Evolutionary conservation across 2,329 filamentous ascomycete species (phyloP).

Genomic region (Aureobasidium namibiae): DNA sequence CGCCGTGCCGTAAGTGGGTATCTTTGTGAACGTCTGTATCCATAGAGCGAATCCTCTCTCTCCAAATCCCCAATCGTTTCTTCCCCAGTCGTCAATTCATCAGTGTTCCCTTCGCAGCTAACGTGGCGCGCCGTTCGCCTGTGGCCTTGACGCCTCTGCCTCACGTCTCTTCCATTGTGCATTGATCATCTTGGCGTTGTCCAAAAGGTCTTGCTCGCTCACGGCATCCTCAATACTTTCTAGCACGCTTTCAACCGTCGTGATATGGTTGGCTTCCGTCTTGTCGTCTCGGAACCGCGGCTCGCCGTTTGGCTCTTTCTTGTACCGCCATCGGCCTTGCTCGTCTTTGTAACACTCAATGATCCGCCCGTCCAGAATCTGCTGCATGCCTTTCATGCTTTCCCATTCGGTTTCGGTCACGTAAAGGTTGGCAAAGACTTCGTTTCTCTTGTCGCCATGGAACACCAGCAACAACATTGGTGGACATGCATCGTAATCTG

Average conservation of each 20-base stretch:
- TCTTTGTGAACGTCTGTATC: slow-evolving; percentile 1
- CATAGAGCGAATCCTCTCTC: not conserved
- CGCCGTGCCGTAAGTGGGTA: slow-evolving; percentile 1
- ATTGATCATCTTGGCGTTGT: slow-evolving; percentile 61
- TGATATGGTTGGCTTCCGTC: slow-evolving; percentile 78
- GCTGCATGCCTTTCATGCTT: slow-evolving; percentile 59
- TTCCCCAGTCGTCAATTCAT: not conserved
- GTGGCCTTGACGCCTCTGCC: slow-evolving; percentile 14
- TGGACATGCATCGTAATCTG: slow-evolving; percentile 63
- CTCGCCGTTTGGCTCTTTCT: slow-evolving; percentile 36
- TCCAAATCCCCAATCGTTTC: not conserved
- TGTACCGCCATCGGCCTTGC: slow-evolving; percentile 68
- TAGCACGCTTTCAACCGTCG: slow-evolving; percentile 75
- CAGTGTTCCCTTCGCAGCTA: not conserved
- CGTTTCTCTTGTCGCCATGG: slow-evolving; percentile 56
- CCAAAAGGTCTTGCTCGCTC: slow-evolving; percentile 70
- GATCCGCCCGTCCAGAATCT: slow-evolving; percentile 77
- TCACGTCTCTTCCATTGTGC: slow-evolving; percentile 67
- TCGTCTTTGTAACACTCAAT: slow-evolving; percentile 84
- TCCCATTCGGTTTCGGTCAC: slow-evolving; percentile 78
- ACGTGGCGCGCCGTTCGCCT: not conserved
- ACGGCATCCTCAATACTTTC: slow-evolving; percentile 85
- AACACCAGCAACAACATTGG: slow-evolving; percentile 56
- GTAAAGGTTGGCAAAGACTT: slow-evolving; percentile 57
- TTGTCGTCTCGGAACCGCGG: slow-evolving; percentile 92